Evolutionary conservation across 164 flowering plant species (phyloP).

Genomic region (Buxus sempervirens): DNA sequence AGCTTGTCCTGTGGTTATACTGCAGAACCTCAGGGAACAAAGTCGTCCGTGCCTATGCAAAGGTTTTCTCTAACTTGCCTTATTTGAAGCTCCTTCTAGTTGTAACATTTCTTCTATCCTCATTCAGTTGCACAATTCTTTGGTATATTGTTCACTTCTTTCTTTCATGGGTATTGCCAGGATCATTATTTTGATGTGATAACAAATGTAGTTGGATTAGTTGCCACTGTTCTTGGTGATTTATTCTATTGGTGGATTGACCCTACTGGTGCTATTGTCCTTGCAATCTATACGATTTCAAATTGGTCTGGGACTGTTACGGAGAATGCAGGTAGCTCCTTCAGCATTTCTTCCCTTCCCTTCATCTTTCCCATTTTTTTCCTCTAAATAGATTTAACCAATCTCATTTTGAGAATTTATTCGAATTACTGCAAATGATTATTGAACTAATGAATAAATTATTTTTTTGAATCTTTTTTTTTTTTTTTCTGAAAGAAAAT

Average conservation of each 20-base stretch:
- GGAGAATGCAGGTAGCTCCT: slow-evolving; percentile 70
- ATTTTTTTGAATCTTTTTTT: too few relatives aligned
- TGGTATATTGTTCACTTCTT: slow-evolving; percentile 3
- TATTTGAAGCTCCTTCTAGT: neutral
- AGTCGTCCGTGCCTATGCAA: slow-evolving; percentile 97
- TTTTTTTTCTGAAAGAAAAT: too few relatives aligned
- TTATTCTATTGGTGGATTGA: slow-evolving; percentile 74
- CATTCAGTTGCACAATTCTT: too few relatives aligned
- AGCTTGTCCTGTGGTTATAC: slow-evolving; percentile 78
- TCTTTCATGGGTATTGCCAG: slow-evolving; percentile 25
- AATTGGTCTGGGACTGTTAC: slow-evolving; percentile 73
- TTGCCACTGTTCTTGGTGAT: slow-evolving; percentile 72
- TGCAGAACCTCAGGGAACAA: slow-evolving; percentile 77
- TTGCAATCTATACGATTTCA: slow-evolving; percentile 57
- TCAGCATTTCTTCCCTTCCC: neutral
- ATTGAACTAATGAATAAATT: too few relatives aligned
- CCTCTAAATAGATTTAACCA: too few relatives aligned
- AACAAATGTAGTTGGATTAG: slow-evolving; percentile 64
- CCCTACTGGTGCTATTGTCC: slow-evolving; percentile 62
- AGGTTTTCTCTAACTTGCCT: slow-evolving; percentile 38
- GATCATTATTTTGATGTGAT: slow-evolving; percentile 80
- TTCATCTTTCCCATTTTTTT: too few relatives aligned
- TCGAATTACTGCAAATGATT: too few relatives aligned
- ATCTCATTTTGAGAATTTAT: too few relatives aligned
- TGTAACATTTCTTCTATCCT: neutral